Evolutionary conservation across 2,329 filamentous ascomycete species (phyloP).

Genomic region (Pseudopyricularia javanii): DNA sequence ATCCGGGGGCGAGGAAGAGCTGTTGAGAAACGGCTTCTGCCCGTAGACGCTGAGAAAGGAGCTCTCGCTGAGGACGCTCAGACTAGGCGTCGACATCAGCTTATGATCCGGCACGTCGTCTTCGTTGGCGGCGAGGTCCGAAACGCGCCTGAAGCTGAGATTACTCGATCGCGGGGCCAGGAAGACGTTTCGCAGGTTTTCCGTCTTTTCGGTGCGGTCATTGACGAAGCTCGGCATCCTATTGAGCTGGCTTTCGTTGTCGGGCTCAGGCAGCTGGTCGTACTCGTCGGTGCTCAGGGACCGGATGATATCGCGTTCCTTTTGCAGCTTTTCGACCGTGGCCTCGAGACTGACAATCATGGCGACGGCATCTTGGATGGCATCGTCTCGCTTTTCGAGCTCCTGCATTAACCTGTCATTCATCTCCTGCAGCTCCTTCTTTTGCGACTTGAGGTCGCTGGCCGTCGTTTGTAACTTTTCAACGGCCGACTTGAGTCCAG

Average conservation of each 20-base stretch:
- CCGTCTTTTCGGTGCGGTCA: constrained; percentile 44
- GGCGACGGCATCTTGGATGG: constrained; percentile 56
- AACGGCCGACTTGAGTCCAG: constrained; percentile 31
- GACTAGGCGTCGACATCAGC: constrained; percentile 40
- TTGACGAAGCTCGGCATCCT: constrained; percentile 56
- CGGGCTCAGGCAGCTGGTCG: not conserved
- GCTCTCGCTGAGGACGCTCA: constrained; percentile 56
- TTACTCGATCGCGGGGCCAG: constrained; percentile 35
- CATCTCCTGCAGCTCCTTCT: constrained; percentile 46
- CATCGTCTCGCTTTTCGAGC: constrained; percentile 56
- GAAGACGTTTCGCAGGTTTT: constrained; percentile 49
- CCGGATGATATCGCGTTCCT: constrained; percentile 40
- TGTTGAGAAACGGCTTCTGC: constrained; percentile 19
- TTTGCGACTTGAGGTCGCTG: constrained; percentile 33
- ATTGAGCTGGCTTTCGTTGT: constrained; percentile 1
- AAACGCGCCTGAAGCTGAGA: constrained; percentile 34
- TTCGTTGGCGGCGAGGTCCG: constrained; percentile 24
- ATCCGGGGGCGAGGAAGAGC: constrained; percentile 13
- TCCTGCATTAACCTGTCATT: constrained; percentile 47
- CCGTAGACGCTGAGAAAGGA: constrained; percentile 57
- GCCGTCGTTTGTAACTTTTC: constrained; percentile 21
- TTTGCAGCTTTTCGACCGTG: constrained; percentile 38
- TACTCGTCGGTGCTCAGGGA: constrained; percentile 29
- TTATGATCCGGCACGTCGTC: constrained; percentile 14
- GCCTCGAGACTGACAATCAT: constrained; percentile 58